phyloP scores from a whole-genome alignment of 768 basidiomycete species.

The Candolleomyces efflorescens region DNA sequence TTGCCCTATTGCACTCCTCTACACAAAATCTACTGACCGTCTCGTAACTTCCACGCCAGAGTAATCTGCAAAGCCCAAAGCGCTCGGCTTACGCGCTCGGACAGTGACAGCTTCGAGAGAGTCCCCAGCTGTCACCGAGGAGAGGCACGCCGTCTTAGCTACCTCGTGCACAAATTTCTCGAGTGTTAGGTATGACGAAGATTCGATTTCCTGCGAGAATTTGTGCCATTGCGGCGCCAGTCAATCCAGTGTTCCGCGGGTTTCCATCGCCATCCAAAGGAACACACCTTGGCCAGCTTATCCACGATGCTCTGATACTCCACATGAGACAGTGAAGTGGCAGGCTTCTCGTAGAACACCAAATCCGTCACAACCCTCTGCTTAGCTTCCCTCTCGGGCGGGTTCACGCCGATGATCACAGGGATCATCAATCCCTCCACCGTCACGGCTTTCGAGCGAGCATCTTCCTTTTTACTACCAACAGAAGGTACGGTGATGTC shows the following conservation, averaged over 20 bases:
- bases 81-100: constrained; percentile 65
- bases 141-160: constrained; percentile 33
- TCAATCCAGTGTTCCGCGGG: neutral
- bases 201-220: constrained; percentile 39
- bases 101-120: constrained; percentile 41
- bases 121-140: constrained; percentile 23
- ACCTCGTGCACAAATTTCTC: constrained; percentile 54
- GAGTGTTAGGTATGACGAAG: constrained; percentile 52
- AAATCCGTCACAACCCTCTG: constrained; percentile 61
- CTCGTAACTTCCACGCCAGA: constrained; percentile 63
- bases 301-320: constrained; percentile 36
- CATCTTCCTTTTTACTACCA: neutral
- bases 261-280: neutral
- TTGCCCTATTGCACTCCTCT: neutral
- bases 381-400: constrained; percentile 60
- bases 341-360: constrained; percentile 31
- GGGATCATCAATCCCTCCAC: constrained; percentile 46
- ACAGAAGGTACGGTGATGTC: constrained; percentile 26
- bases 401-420: constrained; percentile 67
- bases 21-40: constrained; percentile 15
- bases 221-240: neutral
- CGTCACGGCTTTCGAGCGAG: constrained; percentile 23
- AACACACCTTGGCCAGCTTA: constrained; percentile 28
- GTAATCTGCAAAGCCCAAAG: constrained; percentile 60
- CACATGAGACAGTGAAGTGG: constrained; percentile 18